Base-by-base conservation (phyloP, 202 grass and related monocot genomes). In the Schoenoplectus triqueter region DNA sequence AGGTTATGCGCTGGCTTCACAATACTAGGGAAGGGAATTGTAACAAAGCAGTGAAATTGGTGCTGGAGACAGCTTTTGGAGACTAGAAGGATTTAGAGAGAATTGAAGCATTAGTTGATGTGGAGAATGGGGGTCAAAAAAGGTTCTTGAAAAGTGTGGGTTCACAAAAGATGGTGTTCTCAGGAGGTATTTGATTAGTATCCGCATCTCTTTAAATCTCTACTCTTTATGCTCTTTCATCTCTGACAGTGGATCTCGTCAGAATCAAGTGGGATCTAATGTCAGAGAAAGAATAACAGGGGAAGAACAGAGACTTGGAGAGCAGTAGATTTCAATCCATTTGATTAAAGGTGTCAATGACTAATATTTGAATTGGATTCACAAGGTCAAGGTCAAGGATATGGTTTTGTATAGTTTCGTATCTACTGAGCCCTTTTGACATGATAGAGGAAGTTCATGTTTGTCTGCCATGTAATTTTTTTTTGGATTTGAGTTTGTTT, bases 141-240 rank as follows among this genome's bases (percentile, higher is more conserved):
- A 90, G 78, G 93, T 98, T 54, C 79, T 89, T 82, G 88, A 93
- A 92, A 98, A 95, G 89, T 91, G 78, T 62, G 95, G 95, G 49
- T 82, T 98, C 59, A 67, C 14, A 3, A 88, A 87, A 57, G 95
- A 98, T 70, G 91, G 89, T 51, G 85, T 95, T 86, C 77, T 98
- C 3, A 85, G 95, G 17, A 74, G 78, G 15, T 89, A 86, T 57
- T 89, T 31, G 31, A 31, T 31, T 31, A 31, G 31, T 31, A 31
- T 31, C 31, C 31, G 31, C 31, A 31, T 31, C 31, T 31, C 31
- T 31, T 31, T 31, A 31, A 31, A 1, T 31, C 31, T 31, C 31
- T 31, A 31, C 31, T 31, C 31, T 31, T 31, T 31, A 31, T 31
- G 31, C 31, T 31, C 31, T 31, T 31, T 31, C 31, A 31, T 31